phyloP scores from a whole-genome alignment of 2,329 filamentous ascomycete genomes.

The Fusarium pseudoanthophilum region DNA sequence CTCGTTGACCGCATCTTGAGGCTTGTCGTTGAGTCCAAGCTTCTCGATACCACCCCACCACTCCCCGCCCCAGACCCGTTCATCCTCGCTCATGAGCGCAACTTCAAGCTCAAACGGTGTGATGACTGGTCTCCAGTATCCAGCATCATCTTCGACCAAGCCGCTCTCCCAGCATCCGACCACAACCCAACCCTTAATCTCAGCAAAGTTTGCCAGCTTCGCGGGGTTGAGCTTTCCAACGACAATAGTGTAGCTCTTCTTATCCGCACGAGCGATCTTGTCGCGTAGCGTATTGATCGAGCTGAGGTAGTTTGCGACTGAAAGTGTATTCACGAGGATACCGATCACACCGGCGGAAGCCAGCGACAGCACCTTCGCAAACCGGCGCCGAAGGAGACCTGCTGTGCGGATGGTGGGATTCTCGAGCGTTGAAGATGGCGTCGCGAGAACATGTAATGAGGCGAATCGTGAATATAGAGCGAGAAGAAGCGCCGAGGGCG shows the following conservation, averaged over 20 bases:
- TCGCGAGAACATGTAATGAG: conserved; percentile 81
- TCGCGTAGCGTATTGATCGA: conserved; percentile 79
- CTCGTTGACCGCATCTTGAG: conserved; percentile 34
- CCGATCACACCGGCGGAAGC: conserved; percentile 87
- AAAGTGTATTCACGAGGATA: conserved; percentile 95
- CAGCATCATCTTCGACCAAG: conserved; percentile 82
- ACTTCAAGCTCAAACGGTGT: conserved; percentile 94
- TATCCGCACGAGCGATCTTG: conserved; percentile 81
- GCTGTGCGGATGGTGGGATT: conserved; percentile 58
- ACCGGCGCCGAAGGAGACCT: conserved; percentile 79
- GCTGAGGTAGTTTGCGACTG: conserved; percentile 87
- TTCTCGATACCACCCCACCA: conserved; percentile 90
- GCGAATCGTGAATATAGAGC: conserved; percentile 86
- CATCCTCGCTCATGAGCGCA: conserved; percentile 78
- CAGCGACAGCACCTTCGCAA: conserved; percentile 84
- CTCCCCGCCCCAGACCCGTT: conserved; percentile 84
- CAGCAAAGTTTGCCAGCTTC: conserved; percentile 95
- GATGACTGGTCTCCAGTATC: conserved; percentile 88
- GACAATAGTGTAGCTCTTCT: conserved; percentile 96
- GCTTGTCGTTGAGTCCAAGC: conserved; percentile 60
- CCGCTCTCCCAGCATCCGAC: conserved; percentile 98
- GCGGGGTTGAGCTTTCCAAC: conserved; percentile 96
- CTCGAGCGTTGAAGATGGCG: conserved; percentile 65
- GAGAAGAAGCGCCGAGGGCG: conserved; percentile 84
- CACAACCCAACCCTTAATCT: conserved; percentile 96